phyloP scores from a whole-genome alignment of 1,284 basidiomycete genomes.

The Trichosporon ovoides region DNA sequence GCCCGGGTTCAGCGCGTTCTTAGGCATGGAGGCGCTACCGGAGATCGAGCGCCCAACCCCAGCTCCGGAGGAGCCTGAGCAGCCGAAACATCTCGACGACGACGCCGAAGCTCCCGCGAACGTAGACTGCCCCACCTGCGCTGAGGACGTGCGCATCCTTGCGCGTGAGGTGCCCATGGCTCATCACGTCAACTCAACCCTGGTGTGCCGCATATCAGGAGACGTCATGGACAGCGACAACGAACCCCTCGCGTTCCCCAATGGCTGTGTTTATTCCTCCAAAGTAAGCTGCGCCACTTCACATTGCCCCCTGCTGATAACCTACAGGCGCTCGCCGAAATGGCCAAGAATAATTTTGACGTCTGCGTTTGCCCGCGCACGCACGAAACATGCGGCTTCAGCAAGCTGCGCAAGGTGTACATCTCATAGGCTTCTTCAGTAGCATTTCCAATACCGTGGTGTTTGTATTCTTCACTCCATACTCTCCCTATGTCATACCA shows the following conservation, averaged over 20 bases:
- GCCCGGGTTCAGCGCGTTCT: conserved; percentile 9
- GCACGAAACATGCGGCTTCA: conserved; percentile 60
- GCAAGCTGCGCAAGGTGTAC: conserved; percentile 74
- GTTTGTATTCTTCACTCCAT: background rate
- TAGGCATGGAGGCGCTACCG: conserved; percentile 12
- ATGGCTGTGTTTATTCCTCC: conserved; percentile 86
- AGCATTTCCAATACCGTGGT: background rate
- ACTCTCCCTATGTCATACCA: background rate
- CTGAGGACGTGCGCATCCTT: conserved; percentile 65
- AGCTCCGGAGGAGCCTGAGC: background rate
- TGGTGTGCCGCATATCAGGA: conserved; percentile 84
- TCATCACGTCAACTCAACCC: conserved; percentile 90
- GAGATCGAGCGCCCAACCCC: conserved; percentile 1
- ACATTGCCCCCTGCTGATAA: background rate
- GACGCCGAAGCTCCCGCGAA: conserved; percentile 53
- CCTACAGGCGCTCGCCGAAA: conserved; percentile 70
- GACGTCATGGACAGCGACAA: conserved; percentile 93
- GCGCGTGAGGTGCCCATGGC: conserved; percentile 83
- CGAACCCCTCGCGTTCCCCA: conserved; percentile 83
- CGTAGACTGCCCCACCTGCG: conserved; percentile 87
- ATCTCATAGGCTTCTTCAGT: conserved; percentile 34
- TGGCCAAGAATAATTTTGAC: conserved; percentile 65
- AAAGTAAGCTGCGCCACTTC: conserved; percentile 57
- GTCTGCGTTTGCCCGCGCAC: conserved; percentile 79
- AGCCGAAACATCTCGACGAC: background rate